Conservation (phyloP, 2,329 filamentous ascomycete genomes). For the Aspergillus fructus region DNA sequence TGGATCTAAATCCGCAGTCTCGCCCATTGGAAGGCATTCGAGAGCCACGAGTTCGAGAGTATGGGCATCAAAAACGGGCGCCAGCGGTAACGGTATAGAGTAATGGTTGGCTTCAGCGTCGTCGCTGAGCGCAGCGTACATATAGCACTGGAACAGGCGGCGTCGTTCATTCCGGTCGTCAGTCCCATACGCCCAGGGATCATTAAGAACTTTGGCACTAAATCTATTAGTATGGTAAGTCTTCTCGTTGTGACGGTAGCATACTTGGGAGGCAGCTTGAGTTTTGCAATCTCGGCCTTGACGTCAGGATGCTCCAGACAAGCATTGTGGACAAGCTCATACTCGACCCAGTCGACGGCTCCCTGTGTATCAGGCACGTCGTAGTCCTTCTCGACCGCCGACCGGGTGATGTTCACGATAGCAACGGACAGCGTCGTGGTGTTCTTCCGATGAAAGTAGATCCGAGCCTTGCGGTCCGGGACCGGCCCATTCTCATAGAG, state of each 20-base stretch:
- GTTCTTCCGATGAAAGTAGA: too few species aligned
- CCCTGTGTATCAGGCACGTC: too few species aligned
- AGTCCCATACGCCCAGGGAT: constrained; percentile 69
- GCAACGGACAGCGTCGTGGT: too few species aligned
- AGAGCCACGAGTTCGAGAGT: constrained; percentile 67
- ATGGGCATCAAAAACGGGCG: constrained; percentile 55
- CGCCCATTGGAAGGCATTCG: constrained; percentile 67
- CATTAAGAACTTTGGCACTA: constrained; percentile 56
- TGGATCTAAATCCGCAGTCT: constrained; percentile 55
- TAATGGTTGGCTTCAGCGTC: constrained; percentile 41
- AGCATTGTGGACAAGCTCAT: too few species aligned
- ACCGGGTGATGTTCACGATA: too few species aligned
- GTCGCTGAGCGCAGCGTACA: constrained; percentile 37
- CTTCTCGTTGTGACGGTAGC: too few species aligned
- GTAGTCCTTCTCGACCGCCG: too few species aligned
- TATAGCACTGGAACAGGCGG: constrained; percentile 42
- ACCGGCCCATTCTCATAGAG: too few species aligned
- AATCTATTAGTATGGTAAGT: too few species aligned
- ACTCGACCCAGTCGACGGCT: too few species aligned
- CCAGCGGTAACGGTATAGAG: constrained; percentile 36
- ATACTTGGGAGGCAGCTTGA: constrained; percentile 52
- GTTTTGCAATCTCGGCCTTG: constrained; percentile 58
- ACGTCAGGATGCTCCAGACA: constrained; percentile 58
- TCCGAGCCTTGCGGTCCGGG: too few species aligned
- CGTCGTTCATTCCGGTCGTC: constrained; percentile 40